Conservation (phyloP, 352 stramenopile genomes). For the Globisporangium canariense region DNA sequence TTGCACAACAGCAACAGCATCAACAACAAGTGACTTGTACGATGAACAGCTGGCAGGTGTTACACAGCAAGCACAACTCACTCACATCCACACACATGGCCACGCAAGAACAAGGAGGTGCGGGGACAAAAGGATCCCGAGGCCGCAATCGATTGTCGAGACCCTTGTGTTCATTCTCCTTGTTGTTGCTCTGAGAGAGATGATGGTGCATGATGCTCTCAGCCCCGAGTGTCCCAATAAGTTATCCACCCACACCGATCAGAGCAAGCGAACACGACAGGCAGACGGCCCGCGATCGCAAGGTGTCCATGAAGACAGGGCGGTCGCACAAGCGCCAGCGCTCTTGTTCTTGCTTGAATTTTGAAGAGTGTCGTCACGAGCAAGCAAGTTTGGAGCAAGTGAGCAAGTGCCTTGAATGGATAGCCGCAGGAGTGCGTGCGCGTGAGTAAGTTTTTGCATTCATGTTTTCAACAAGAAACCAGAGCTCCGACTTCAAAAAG, state of each 20-base stretch:
- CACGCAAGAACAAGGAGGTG: neutral
- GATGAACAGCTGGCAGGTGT: neutral
- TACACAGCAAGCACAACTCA: neutral
- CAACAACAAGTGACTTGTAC: neutral
- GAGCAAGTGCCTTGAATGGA: neutral
- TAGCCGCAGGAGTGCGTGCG: neutral
- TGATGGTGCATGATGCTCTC: neutral
- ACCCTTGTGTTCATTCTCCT: neutral
- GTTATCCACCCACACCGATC: neutral
- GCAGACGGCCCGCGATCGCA: neutral
- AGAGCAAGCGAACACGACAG: neutral
- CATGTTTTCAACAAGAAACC: slow-evolving; percentile 1
- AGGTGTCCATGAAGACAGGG: slow-evolving; percentile 12
- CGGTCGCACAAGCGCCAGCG: neutral
- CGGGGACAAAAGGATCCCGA: neutral
- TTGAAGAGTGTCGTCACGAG: neutral
- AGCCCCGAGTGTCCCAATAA: neutral
- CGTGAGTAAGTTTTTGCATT: neutral
- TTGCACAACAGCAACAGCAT: neutral
- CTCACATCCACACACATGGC: neutral
- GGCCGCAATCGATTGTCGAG: neutral
- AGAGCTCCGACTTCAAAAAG: slow-evolving; percentile 6
- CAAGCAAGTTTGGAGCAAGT: neutral
- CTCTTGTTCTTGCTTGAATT: neutral
- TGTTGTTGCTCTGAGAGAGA: neutral